phyloP scores from a whole-genome alignment of 2,329 filamentous ascomycete genomes.

The Fusarium poae region DNA sequence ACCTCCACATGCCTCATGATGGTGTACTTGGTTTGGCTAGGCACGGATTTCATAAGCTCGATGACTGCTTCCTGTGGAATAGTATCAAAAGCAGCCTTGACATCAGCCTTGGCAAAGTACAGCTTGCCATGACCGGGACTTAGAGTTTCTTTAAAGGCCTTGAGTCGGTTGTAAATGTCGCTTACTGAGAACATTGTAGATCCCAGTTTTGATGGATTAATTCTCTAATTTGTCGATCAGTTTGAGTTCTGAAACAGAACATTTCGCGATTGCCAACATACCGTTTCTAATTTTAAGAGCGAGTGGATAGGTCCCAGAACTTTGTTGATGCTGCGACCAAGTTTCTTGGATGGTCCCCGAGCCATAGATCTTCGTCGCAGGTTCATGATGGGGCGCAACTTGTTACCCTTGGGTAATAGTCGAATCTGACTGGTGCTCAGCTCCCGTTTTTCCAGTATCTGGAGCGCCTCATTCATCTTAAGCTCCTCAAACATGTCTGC shows the following conservation, averaged over 20 bases:
- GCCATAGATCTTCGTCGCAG: conserved; percentile 74
- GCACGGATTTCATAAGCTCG: conserved; percentile 71
- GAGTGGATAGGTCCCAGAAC: conserved; percentile 80
- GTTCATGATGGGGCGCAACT: conserved; percentile 89
- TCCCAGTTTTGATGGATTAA: conserved; percentile 74
- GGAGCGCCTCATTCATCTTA: conserved; percentile 66
- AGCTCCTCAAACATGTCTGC: conserved; percentile 83
- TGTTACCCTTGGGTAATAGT: conserved; percentile 82
- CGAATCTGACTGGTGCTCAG: conserved; percentile 85
- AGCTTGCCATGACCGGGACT: conserved; percentile 60
- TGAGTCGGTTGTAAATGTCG: conserved; percentile 82
- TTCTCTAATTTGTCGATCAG: conserved; percentile 50
- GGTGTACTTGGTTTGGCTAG: conserved; percentile 72
- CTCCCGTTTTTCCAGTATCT: conserved; percentile 69
- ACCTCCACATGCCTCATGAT: conserved; percentile 82
- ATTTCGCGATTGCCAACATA: conserved; percentile 48
- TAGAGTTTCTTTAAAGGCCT: conserved; percentile 72
- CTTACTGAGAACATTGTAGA: conserved; percentile 84
- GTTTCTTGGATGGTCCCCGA: conserved; percentile 72
- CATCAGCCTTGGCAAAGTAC: conserved; percentile 94
- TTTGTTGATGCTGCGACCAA: conserved; percentile 59
- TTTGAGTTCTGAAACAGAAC: not conserved
- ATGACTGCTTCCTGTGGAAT: conserved; percentile 87
- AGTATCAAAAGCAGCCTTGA: conserved; percentile 92
- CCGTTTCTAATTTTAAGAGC: conserved; percentile 83